A percentile compares a stretch with the other conserved stretches of the same genome.
phyloP scores from a whole-genome alignment of 2,329 filamentous ascomycete species.

The Sporothrix brasiliensis region DNA sequence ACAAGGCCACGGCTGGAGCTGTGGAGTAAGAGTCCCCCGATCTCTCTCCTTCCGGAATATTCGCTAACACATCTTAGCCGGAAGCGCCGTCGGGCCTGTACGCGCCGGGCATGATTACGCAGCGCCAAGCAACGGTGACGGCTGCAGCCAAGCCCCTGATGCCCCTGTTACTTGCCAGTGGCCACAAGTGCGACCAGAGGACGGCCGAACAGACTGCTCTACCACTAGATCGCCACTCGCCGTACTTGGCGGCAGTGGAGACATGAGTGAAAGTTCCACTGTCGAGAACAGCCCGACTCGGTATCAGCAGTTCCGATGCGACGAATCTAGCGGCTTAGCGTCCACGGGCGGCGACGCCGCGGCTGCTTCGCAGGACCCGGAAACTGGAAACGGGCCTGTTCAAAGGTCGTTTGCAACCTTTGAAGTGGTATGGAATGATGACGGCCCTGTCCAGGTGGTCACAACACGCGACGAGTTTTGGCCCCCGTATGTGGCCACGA shows the following conservation, averaged over 20 bases:
- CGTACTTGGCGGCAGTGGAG: not conserved
- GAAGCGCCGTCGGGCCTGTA: not conserved
- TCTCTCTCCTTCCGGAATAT: conserved; percentile 6
- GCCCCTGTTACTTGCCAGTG: not conserved
- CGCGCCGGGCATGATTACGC: not conserved
- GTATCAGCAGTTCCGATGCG: not conserved
- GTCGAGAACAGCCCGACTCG: conserved; percentile 9
- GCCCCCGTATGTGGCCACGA: too few relatives aligned
- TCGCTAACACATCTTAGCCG: conserved; percentile 5
- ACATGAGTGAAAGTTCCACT: not conserved
- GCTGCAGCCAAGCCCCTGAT: not conserved
- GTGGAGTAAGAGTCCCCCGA: conserved; percentile 4
- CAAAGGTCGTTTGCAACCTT: not conserved
- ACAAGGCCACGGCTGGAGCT: not conserved
- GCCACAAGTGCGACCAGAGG: conserved; percentile 14
- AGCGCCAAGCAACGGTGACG: conserved; percentile 5
- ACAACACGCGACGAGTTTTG: too few relatives aligned
- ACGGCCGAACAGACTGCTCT: not conserved
- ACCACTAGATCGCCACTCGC: not conserved
- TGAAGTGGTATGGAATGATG: not conserved
- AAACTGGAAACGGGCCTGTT: not conserved
- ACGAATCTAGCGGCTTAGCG: not conserved
- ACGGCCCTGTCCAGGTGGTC: too few relatives aligned
- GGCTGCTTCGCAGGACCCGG: not conserved
- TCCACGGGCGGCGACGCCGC: not conserved